Conservation (phyloP, 2,329 filamentous ascomycete genomes). For the Exophiala phaeomuriformis region DNA sequence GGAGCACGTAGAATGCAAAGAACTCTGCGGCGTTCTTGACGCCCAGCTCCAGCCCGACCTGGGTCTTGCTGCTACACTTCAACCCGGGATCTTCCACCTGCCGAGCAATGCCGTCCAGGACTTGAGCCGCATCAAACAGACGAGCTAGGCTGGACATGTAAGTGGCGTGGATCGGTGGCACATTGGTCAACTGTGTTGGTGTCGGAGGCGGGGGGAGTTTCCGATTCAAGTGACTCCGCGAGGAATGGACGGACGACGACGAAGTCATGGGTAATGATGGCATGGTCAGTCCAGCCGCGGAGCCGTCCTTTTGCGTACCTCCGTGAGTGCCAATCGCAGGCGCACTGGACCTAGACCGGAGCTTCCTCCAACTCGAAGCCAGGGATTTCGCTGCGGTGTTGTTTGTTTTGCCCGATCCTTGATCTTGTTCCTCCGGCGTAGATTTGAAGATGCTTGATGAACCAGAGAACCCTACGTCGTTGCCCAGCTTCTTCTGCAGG, state of each 20-base stretch:
- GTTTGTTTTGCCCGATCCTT: conserved; percentile 41
- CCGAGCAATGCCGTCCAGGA: conserved; percentile 84
- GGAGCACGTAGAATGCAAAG: conserved; percentile 92
- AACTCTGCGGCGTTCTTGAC: conserved; percentile 93
- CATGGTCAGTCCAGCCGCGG: conserved; percentile 54
- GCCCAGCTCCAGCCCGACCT: conserved; percentile 89
- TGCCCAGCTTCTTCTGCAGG: conserved; percentile 79
- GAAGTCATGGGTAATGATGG: conserved; percentile 70
- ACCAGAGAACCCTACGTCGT: conserved; percentile 78
- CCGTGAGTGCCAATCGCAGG: conserved; percentile 21
- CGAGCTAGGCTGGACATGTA: conserved; percentile 89
- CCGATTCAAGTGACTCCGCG: conserved; percentile 56
- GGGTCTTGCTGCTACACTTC: conserved; percentile 83
- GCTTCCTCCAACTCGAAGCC: conserved; percentile 79
- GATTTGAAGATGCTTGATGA: conserved; percentile 67
- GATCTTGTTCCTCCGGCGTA: conserved; percentile 44
- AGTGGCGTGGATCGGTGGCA: conserved; percentile 52
- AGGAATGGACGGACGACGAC: conserved; percentile 51
- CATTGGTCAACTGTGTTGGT: conserved; percentile 66
- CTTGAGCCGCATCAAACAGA: conserved; percentile 86
- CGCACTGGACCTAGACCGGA: conserved; percentile 76
- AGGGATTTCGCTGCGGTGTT: conserved; percentile 68
- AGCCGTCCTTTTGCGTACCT: conserved; percentile 31
- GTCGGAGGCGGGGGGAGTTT: conserved; percentile 37
- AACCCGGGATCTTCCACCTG: conserved; percentile 94